Evolutionary conservation across 495 filamentous ascomycete genomes (phyloP).

Genomic region (Thozetella sp.): DNA sequence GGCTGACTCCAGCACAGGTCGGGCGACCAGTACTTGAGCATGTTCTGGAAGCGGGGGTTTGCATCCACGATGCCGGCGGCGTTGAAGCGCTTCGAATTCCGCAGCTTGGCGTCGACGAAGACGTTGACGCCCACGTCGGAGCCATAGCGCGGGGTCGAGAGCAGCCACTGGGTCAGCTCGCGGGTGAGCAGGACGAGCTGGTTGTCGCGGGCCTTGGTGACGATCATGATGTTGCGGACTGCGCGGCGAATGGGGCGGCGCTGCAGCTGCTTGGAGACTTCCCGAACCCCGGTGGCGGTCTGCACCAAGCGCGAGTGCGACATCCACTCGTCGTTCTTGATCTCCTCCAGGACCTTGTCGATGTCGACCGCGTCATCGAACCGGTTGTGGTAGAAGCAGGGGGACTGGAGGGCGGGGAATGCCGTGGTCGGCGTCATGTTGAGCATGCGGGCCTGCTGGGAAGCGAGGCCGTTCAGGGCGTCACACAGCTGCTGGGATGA

Average conservation of each 20-base stretch:
- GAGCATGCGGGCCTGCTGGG: conserved; percentile 31
- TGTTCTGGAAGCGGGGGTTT: conserved; percentile 70
- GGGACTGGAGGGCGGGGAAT: conserved; percentile 74
- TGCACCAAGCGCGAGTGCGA: conserved; percentile 92
- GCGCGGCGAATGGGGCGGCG: conserved; percentile 84
- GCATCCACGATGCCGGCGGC: conserved; percentile 69
- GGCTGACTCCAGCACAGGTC: conserved; percentile 89
- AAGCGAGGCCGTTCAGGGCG: conserved; percentile 63
- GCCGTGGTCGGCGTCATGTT: conserved; percentile 60
- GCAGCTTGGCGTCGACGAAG: conserved; percentile 91
- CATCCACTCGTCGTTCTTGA: conserved; percentile 84
- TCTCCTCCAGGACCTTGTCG: conserved; percentile 93
- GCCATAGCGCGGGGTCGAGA: conserved; percentile 81
- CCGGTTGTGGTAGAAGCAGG: conserved; percentile 95
- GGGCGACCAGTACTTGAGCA: conserved; percentile 92
- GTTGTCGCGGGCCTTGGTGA: conserved; percentile 95
- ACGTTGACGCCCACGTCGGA: conserved; percentile 81
- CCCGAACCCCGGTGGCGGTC: conserved; percentile 90
- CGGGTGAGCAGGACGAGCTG: conserved; percentile 82
- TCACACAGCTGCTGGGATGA: conserved; percentile 66
- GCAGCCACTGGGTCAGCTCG: conserved; percentile 82
- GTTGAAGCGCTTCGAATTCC: conserved; percentile 84
- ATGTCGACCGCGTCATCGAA: conserved; percentile 97
- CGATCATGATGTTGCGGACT: conserved; percentile 90
- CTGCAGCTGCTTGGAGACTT: conserved; percentile 92